Evolutionary conservation across 768 basidiomycete genomes (phyloP).

Genomic region (Fomitopsis pulvina): DNA sequence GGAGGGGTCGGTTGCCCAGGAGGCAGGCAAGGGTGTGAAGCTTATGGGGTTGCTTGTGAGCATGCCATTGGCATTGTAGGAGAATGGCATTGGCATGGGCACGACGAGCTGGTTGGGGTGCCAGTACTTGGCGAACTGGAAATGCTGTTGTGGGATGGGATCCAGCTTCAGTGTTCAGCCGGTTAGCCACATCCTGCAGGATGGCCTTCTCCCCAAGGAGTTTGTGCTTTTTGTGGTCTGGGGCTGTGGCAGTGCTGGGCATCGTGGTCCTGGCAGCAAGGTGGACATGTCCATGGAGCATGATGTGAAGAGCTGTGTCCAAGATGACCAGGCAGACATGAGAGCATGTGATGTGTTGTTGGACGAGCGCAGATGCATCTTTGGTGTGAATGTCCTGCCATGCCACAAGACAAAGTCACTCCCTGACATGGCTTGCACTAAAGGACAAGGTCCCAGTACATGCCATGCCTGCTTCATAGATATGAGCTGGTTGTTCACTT

Average conservation of each 20-base stretch:
- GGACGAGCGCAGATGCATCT: too few relatives aligned
- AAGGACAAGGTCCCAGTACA: too few relatives aligned
- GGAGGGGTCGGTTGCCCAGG: conserved; percentile 11
- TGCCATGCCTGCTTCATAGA: conserved; percentile 65
- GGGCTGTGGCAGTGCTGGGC: too few relatives aligned
- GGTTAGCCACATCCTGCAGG: conserved; percentile 64
- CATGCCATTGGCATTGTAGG: conserved; percentile 3
- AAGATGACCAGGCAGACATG: too few relatives aligned
- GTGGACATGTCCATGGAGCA: too few relatives aligned
- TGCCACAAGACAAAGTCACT: too few relatives aligned
- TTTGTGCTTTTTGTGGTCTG: conserved; percentile 52
- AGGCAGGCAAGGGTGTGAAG: conserved; percentile 11
- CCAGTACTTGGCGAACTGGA: conserved; percentile 12
- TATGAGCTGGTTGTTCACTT: conserved; percentile 60
- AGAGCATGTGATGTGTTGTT: too few relatives aligned
- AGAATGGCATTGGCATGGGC: not conserved
- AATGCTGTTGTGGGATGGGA: conserved; percentile 1
- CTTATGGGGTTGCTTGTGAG: conserved; percentile 9
- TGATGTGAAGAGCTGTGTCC: too few relatives aligned
- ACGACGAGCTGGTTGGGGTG: conserved; percentile 10
- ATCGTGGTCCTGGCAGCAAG: too few relatives aligned
- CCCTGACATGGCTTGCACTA: too few relatives aligned
- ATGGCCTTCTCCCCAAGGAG: conserved; percentile 66
- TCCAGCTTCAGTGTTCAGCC: conserved; percentile 56
- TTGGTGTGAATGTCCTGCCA: too few relatives aligned